Conservation (phyloP, 2,329 filamentous ascomycete species). For the Leptographium flavum region DNA sequence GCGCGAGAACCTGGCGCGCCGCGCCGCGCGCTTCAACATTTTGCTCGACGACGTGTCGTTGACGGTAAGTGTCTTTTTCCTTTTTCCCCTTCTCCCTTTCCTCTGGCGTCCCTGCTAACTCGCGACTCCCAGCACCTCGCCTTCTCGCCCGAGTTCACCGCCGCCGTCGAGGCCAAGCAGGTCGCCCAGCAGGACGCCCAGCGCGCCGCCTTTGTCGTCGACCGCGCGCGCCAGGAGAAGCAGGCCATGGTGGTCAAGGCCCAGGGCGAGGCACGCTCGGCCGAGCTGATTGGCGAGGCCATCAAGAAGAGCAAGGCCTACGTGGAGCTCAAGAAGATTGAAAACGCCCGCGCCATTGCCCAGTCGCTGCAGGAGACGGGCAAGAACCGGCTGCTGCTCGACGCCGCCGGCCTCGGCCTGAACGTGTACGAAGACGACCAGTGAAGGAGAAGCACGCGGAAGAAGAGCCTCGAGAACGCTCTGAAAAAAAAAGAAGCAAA, state of each 20-base stretch:
- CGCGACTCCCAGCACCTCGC: slow-evolving; percentile 46
- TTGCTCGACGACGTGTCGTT: slow-evolving; percentile 92
- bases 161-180: slow-evolving; percentile 60
- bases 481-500: no score
- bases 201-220: slow-evolving; percentile 90
- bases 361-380: slow-evolving; percentile 70
- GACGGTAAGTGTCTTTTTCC: slow-evolving; percentile 46
- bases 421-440: slow-evolving; percentile 63
- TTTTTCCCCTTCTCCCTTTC: neutral
- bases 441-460: slow-evolving; percentile 28
- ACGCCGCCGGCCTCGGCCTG: slow-evolving; percentile 77
- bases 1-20: slow-evolving; percentile 77
- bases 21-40: slow-evolving; percentile 94
- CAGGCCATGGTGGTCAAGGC: slow-evolving; percentile 97
- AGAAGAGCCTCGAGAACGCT: no score
- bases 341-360: slow-evolving; percentile 89
- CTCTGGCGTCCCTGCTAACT: neutral
- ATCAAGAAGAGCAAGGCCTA: slow-evolving; percentile 99
- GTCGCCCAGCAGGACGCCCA: slow-evolving; percentile 86
- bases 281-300: slow-evolving; percentile 93
- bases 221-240: slow-evolving; percentile 98
- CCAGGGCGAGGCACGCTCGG: slow-evolving; percentile 96
- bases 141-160: slow-evolving; percentile 61
- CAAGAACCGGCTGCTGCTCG: slow-evolving; percentile 87
- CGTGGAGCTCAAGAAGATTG: slow-evolving; percentile 93